Evolutionary conservation across 257 asterid genomes (phyloP), one percentile per base, ranked within the genome.

Genomic region (Solanum lignicaule): DNA sequence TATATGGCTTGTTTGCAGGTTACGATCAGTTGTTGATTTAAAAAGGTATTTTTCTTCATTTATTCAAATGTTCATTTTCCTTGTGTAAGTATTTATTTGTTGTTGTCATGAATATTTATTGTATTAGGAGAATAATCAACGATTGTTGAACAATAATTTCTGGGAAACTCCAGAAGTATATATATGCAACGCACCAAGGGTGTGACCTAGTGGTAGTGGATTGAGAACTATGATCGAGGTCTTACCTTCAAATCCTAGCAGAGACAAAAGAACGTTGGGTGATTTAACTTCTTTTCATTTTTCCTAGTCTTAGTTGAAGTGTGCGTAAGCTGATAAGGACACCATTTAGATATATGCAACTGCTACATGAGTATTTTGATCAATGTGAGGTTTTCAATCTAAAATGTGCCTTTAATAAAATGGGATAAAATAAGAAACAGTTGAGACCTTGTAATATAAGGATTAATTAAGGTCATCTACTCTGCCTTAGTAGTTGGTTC

Each of bases 401-500:
- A 76, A 14, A 6, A 32, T n/a, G 15, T 41, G 43, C 0, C 43
- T 29, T 29, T 48, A 48, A 11, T 31, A 29, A 81, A 81, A 29
- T 18, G 69, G 29, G 31, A 81, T 9, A 81, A 9, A 29, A 9
- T 29, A 29, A 48, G 71, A 18, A 82, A 82, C 46, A 29, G 71
- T 48, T 48, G 43, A 82, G 86, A 31, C 86, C 29, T 82, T 82
- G 43, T 31, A 48, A 82, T 82, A n/a, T 81, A 3, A 20, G 66
- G 66, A 58, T 20, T 58, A 58, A 58, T 58, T 58, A 7, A 81
- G 41, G 41, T 81, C 41, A 15, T 81, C 18, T 31, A 82, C 31
- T 82, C 43, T 82, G 10, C 43, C 86, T 82, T 15, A 48, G n/a
- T 48, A 48, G 86, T 82, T 82, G 69, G 86, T 8, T 82, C 38